Evolutionary conservation across 768 basidiomycete genomes (phyloP), one percentile per base, ranked within the genome.

Genomic region (Hypsizygus marmoreus): DNA sequence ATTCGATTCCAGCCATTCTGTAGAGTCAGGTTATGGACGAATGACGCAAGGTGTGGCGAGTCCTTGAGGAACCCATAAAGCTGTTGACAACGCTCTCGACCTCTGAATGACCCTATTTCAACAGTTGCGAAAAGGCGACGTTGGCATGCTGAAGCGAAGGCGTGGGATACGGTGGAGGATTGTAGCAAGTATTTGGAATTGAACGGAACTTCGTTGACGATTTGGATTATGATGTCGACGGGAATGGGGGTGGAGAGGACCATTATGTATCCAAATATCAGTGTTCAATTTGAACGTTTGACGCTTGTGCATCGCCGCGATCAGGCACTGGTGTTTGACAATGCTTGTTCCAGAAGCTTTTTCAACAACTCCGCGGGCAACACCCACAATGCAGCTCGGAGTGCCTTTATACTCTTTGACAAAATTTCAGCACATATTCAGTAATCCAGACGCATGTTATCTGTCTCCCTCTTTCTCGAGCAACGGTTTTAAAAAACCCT

Each of bases 121-220:
- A 47, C 31, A 4, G 1, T 39, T 8, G 19, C 17, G 24, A 40
- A 47, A 4, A 47, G 39, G 23, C 31, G 45, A 13, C 30, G 29
- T 34, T 47, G 45, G n/a, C 45, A 47, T n/a, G 23, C 24, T 4
- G 19, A 1, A 13, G 19, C 17, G 25, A 47, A 40, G 28, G 45
- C 23, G 16, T 32, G 37, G 4, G 38, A 40, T 3, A 47, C 17
- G 2, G 23, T 47, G 12, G 45, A 40, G 14, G 38, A 47, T 12
- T 12, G 14, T n/a, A 39, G 40, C 9, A 47, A 14, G 16, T 34
- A 32, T 34, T 11, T 2, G n/a, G 30, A 23, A 17, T 26, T 22
- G 14, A 16, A 12, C 10, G 37, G 45, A 14, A 47, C 6, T 14
- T 34, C 12, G 6, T 17, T 23, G 13, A 47, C 11, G 20, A 40